phyloP scores from a whole-genome alignment of 495 filamentous ascomycete species.

The Aspergillus avenaceus region DNA sequence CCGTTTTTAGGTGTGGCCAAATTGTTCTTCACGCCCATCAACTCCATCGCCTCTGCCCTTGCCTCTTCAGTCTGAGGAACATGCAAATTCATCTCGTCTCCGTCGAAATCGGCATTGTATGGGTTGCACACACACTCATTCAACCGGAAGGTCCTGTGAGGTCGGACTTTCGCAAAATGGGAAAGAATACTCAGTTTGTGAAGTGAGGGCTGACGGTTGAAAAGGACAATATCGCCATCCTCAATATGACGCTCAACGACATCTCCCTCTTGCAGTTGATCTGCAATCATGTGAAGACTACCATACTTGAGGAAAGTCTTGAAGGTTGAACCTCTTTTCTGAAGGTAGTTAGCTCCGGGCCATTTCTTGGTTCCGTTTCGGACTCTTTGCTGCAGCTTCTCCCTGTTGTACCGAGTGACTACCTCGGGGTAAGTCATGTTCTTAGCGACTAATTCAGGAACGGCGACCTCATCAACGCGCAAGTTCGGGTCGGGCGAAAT shows the following conservation, averaged over 20 bases:
- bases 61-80: conserved; percentile 98
- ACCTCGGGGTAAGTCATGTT: conserved; percentile 93
- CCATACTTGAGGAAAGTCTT: conserved; percentile 74
- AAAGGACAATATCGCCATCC: conserved; percentile 94
- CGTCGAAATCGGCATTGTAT: conserved; percentile 99
- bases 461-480: conserved; percentile 87
- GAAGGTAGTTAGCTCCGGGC: conserved; percentile 81
- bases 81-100: conserved; percentile 98
- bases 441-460: conserved; percentile 84
- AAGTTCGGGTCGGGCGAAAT: conserved; percentile 97
- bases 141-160: conserved; percentile 92
- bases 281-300: conserved; percentile 60
- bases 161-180: conserved; percentile 87
- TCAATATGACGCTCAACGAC: conserved; percentile 91
- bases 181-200: conserved; percentile 98
- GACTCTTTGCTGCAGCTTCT: conserved; percentile 70
- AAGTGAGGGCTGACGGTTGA: conserved; percentile 95
- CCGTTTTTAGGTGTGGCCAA: conserved; percentile 94
- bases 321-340: conserved; percentile 64
- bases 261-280: conserved; percentile 74
- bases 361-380: conserved; percentile 68
- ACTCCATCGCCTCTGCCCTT: conserved; percentile 85
- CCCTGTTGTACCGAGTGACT: conserved; percentile 75
- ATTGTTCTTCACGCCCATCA: conserved; percentile 99
- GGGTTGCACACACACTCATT: conserved; percentile 98